These are phyloP conservation scores for Onygenales sp. DNA, from an alignment of 2,329 filamentous ascomycete genomes.

Conservation along the genomic window DNA sequence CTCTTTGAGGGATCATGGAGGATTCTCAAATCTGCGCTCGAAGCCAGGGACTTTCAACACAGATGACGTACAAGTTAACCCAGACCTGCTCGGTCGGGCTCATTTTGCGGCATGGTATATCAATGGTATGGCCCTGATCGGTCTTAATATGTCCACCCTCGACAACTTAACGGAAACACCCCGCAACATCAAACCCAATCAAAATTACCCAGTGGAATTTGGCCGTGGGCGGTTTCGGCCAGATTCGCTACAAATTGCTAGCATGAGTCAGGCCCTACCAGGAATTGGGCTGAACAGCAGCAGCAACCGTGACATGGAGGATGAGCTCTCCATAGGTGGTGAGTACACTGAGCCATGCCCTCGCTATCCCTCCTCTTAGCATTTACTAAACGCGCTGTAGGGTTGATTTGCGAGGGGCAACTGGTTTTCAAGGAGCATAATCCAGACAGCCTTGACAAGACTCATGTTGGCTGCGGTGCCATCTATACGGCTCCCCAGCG, in stretches of 20 bases:
- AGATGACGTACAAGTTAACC: background rate
- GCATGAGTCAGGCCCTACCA: background rate
- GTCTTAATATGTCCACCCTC: background rate
- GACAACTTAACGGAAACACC: background rate
- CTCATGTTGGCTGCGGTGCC: constrained; percentile 12
- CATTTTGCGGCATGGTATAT: background rate
- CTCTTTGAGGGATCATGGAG: constrained; percentile 29
- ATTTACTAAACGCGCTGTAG: background rate
- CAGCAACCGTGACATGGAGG: background rate
- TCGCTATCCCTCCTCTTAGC: background rate
- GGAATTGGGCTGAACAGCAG: background rate
- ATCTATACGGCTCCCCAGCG: constrained; percentile 27
- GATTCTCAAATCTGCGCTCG: constrained; percentile 22
- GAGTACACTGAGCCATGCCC: background rate
- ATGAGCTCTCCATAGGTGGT: background rate
- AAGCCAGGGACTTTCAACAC: background rate
- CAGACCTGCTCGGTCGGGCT: background rate
- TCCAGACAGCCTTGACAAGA: background rate
- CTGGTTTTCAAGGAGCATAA: background rate
- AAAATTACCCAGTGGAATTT: background rate
- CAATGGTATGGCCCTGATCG: background rate
- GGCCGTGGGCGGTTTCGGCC: background rate
- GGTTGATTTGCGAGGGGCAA: background rate
- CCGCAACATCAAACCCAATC: background rate
- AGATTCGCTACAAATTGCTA: background rate